phyloP scores from a whole-genome alignment of 2,329 filamentous ascomycete genomes.

The Chalaropsis ovoidea region DNA sequence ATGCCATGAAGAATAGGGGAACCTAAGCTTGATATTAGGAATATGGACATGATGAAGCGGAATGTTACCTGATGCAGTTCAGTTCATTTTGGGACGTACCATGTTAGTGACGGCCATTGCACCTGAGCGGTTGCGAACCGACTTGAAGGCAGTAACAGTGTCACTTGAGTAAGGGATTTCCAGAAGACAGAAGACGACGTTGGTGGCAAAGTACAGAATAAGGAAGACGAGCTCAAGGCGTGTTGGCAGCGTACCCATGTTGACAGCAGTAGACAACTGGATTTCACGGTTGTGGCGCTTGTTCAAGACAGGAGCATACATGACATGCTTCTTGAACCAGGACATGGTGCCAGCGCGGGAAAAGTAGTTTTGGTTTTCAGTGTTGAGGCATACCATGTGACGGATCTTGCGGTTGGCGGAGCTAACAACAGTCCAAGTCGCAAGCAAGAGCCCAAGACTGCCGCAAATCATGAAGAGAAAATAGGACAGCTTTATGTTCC shows the following conservation, averaged over 20 bases:
- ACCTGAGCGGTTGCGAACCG: slow-evolving; percentile 70
- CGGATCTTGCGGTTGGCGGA: slow-evolving; percentile 58
- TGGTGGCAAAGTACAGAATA: slow-evolving; percentile 48
- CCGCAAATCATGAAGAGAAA: slow-evolving; percentile 56
- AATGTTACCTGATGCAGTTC: neutral
- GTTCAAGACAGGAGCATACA: slow-evolving; percentile 53
- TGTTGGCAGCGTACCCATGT: slow-evolving; percentile 54
- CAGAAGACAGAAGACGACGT: slow-evolving; percentile 57
- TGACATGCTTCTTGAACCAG: slow-evolving; percentile 28
- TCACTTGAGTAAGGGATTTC: slow-evolving; percentile 50
- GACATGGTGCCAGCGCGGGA: slow-evolving; percentile 24
- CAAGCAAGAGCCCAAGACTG: slow-evolving; percentile 50
- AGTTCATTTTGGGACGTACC: slow-evolving; percentile 38
- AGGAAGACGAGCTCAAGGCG: slow-evolving; percentile 52
- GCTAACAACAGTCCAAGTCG: slow-evolving; percentile 56
- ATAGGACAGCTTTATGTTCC: slow-evolving; percentile 48
- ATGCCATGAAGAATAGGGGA: slow-evolving; percentile 76
- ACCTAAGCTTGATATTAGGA: slow-evolving; percentile 21
- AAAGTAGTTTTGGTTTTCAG: slow-evolving; percentile 72
- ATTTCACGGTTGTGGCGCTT: slow-evolving; percentile 61
- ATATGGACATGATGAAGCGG: neutral
- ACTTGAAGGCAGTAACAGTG: slow-evolving; percentile 41
- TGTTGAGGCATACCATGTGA: slow-evolving; percentile 63
- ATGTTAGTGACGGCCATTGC: slow-evolving; percentile 80
- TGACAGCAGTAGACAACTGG: slow-evolving; percentile 49